A percentile compares a stretch with the other conserved stretches of the same genome.
phyloP scores from a whole-genome alignment of 257 asterid genomes.

The Parsonsia alboflavescens region DNA sequence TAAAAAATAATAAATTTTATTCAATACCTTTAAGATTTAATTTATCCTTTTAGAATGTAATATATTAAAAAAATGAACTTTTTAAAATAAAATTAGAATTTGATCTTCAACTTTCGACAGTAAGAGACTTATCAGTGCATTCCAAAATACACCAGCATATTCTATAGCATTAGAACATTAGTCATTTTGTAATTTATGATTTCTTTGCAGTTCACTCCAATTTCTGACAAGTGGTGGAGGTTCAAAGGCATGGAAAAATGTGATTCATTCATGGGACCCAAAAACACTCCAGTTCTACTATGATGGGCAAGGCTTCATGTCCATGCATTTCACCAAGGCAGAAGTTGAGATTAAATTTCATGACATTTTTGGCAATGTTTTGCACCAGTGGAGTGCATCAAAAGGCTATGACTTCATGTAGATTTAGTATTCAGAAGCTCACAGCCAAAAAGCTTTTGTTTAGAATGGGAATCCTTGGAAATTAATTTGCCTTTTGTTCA shows the following conservation, averaged over 20 bases:
- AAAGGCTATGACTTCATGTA: slow-evolving; percentile 11
- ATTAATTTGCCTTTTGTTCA: too few relatives aligned
- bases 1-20: too few relatives aligned
- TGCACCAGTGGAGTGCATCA: slow-evolving; percentile 23
- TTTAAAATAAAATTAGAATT: too few relatives aligned
- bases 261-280: slow-evolving; percentile 14
- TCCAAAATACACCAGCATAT: too few relatives aligned
- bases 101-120: too few relatives aligned
- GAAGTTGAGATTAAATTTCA: slow-evolving; percentile 14
- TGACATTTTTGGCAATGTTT: slow-evolving; percentile 20
- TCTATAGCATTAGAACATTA: not conserved
- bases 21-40: too few relatives aligned
- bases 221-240: slow-evolving; percentile 86
- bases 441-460: too few relatives aligned
- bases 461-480: too few relatives aligned
- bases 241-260: slow-evolving; percentile 72
- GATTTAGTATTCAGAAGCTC: not conserved
- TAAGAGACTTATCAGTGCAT: too few relatives aligned
- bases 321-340: slow-evolving; percentile 34
- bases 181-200: not conserved
- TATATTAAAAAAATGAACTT: too few relatives aligned
- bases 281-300: slow-evolving; percentile 39
- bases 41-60: too few relatives aligned
- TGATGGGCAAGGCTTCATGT: slow-evolving; percentile 73
- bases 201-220: slow-evolving; percentile 29